Evolutionary conservation across 1,284 basidiomycete genomes (phyloP).

Genomic region (Moniliella sp.): DNA sequence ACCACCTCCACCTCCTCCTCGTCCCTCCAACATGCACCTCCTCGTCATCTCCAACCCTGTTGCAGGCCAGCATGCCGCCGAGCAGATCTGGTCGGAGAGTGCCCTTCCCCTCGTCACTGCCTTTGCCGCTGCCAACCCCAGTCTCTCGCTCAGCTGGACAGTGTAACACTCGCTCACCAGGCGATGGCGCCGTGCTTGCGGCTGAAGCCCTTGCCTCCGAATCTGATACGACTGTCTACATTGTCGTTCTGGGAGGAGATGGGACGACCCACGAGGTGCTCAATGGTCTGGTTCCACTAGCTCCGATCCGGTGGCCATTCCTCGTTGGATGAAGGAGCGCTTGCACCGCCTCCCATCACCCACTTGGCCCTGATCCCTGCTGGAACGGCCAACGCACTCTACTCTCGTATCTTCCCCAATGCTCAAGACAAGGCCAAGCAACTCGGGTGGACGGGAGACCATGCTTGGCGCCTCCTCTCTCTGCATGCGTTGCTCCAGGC

Average conservation of each 20-base stretch:
- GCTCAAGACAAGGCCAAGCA: not conserved
- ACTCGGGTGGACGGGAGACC: not conserved
- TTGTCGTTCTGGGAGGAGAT: constrained; percentile 29
- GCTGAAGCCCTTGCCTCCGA: constrained; percentile 1
- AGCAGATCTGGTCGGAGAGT: not conserved
- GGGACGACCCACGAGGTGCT: constrained; percentile 32
- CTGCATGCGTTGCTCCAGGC: constrained; percentile 1
- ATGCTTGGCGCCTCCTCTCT: constrained; percentile 2
- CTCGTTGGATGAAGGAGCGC: not conserved
- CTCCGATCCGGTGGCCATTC: not conserved
- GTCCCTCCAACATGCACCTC: not conserved
- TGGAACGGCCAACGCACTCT: constrained; percentile 88
- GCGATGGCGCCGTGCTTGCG: constrained; percentile 7
- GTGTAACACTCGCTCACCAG: constrained; percentile 2
- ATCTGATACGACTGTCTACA: constrained; percentile 1
- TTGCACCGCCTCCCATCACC: constrained; percentile 2
- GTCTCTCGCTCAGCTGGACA: not conserved
- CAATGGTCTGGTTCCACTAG: constrained; percentile 20
- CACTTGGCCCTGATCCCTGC: constrained; percentile 42
- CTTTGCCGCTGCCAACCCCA: not conserved
- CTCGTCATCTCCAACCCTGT: constrained; percentile 2
- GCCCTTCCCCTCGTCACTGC: not conserved
- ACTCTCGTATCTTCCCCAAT: constrained; percentile 39
- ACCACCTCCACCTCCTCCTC: too few relatives aligned
- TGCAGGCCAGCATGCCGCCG: constrained; percentile 1